Evolutionary conservation across 2,329 filamentous ascomycete species (phyloP), one percentile per base, ranked within the genome.

Genomic region (Penicillium oxalicum): DNA sequence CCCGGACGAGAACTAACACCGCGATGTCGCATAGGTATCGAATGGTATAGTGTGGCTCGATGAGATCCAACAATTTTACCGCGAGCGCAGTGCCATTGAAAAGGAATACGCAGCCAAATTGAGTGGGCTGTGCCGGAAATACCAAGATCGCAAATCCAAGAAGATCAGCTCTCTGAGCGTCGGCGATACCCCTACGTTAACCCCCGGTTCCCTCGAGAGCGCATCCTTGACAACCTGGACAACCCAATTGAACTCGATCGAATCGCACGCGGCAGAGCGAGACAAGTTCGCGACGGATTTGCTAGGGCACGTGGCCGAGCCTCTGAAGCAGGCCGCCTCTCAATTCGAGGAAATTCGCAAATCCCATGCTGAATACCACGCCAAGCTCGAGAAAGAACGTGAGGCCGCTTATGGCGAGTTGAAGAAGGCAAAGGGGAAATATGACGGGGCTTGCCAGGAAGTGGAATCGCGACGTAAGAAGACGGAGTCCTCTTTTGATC

Each of bases 201-300:
- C 93, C 2, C 93, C 93, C 1, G 93, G 94, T 2, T 97, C 91
- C 32, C 80, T 98, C 45, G 93, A 98, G 70, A 94, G 91, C 67
- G 93, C 93, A 45, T 97, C 91, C 24, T 81, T 98, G 66, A 97
- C 91, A 26, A 98, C 91, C 45, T 98, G 93, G 93, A 86, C 88
- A 9, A 93, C 91, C 4, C 93, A 97, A 70, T 80, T 98, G 46
- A 91, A 82, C 28, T 94, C 91, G 0, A 79, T 97, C 57, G 94
- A 98, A 71, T 81, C 84, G 38, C 83, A 90, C 59, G 93, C 93
- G 36, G 80, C 83, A 54, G 91, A 97, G 70, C 91, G 96, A 70
- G 91, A 96, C 59, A 81, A 83, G 58, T 95, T 87, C 66, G 86
- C 84, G 35, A 84, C 81, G 52, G 87, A 91, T 50, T 77, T 98